Percentiles rank a stretch among this genome's conserved stretches.
Evolutionary conservation across 148 eudicot genomes (phyloP).

Genomic region (Chenopodium berlandieri): DNA sequence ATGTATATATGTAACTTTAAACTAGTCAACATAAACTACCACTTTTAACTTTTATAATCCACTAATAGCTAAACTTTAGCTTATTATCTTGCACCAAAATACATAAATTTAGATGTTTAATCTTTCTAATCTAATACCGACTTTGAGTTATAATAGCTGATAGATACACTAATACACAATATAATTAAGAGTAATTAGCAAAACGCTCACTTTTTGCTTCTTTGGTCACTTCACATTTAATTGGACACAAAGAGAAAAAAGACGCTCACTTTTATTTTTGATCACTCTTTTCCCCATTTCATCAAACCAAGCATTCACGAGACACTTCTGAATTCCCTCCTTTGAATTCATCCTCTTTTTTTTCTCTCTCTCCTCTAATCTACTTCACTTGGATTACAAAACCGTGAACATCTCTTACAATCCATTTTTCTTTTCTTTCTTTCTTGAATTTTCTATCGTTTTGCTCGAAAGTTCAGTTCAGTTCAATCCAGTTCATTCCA

Average conservation of each 20-base stretch:
- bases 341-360: conserved; percentile 35
- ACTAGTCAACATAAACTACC: background rate
- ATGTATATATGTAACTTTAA: background rate
- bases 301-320: conserved; percentile 53
- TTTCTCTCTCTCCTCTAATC: conserved; percentile 18
- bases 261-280: background rate
- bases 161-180: background rate
- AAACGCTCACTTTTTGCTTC: background rate
- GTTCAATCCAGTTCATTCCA: background rate
- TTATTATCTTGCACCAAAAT: background rate
- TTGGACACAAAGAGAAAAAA: conserved; percentile 8
- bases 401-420: conserved; percentile 30
- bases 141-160: background rate
- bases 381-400: conserved; percentile 15
- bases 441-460: conserved; percentile 20
- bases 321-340: conserved; percentile 51
- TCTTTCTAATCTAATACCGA: background rate
- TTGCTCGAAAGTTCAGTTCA: background rate
- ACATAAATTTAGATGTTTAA: background rate
- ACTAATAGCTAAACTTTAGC: background rate
- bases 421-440: conserved; percentile 16
- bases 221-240: conserved; percentile 23
- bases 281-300: conserved; percentile 25
- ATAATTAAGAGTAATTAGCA: background rate
- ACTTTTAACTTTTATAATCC: background rate